Conservation (phyloP, 2,329 filamentous ascomycete genomes). For the Mariannaea sp. region DNA sequence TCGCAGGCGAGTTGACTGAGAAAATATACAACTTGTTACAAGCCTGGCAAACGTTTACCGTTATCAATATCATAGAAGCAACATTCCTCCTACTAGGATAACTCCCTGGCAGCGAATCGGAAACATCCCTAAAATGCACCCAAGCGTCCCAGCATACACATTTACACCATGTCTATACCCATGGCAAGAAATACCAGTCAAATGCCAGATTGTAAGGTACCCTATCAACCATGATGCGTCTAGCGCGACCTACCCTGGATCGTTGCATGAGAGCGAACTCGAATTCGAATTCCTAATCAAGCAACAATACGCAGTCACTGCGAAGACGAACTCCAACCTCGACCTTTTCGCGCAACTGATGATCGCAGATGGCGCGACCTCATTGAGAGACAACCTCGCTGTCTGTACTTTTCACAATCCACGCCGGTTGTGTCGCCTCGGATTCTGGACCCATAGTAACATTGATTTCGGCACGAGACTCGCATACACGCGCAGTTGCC, state of each 20-base stretch:
- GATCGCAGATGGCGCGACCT: not conserved
- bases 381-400: not conserved
- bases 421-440: conserved; percentile 3
- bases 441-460: not conserved
- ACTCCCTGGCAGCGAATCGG: no score
- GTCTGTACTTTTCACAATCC: no score
- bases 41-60: no score
- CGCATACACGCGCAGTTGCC: conserved; percentile 4
- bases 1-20: no score
- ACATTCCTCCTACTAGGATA: no score
- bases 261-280: not conserved
- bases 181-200: not conserved
- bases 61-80: no score
- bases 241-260: conserved; percentile 12
- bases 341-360: not conserved
- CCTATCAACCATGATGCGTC: not conserved
- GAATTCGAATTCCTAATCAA: conserved; percentile 12
- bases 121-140: no score
- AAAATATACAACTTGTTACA: no score
- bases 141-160: no score
- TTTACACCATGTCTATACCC: not conserved
- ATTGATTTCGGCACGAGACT: not conserved
- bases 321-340: not conserved
- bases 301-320: conserved; percentile 5
- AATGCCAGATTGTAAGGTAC: not conserved